phyloP scores from a whole-genome alignment of 1,284 basidiomycete species.

The Serendipita sp. region DNA sequence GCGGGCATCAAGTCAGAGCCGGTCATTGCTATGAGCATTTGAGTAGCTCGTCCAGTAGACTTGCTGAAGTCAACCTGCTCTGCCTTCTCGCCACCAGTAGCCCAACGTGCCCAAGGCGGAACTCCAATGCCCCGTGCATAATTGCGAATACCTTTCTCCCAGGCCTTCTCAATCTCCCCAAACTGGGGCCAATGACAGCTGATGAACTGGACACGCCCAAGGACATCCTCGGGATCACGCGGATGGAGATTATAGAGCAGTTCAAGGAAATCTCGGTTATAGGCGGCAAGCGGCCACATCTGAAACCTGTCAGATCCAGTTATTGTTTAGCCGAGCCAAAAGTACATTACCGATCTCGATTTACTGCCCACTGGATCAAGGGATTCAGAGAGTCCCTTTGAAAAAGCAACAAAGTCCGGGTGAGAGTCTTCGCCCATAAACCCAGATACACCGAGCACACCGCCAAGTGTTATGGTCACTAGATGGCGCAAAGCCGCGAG shows the following conservation, averaged over 20 bases:
- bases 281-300: background rate
- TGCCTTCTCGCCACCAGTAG: background rate
- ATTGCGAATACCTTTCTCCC: background rate
- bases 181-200: background rate
- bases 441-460: too few species aligned
- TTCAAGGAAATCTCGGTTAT: background rate
- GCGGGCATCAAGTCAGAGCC: background rate
- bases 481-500: too few species aligned
- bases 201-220: background rate
- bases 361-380: too few species aligned
- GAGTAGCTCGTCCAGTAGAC: background rate
- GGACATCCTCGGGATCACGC: background rate
- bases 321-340: too few species aligned
- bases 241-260: background rate
- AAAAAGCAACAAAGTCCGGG: too few species aligned
- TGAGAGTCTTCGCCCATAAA: too few species aligned
- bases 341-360: too few species aligned
- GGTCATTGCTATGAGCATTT: background rate
- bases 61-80: background rate
- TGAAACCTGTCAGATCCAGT: background rate
- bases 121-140: background rate
- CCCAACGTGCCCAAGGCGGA: background rate
- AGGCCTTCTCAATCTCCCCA: background rate
- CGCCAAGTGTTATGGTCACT: too few species aligned
- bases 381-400: too few species aligned